Evolutionary conservation across 169 alveolate genomes (phyloP).

Genomic region (Ichthyophthirius multifiliis): DNA sequence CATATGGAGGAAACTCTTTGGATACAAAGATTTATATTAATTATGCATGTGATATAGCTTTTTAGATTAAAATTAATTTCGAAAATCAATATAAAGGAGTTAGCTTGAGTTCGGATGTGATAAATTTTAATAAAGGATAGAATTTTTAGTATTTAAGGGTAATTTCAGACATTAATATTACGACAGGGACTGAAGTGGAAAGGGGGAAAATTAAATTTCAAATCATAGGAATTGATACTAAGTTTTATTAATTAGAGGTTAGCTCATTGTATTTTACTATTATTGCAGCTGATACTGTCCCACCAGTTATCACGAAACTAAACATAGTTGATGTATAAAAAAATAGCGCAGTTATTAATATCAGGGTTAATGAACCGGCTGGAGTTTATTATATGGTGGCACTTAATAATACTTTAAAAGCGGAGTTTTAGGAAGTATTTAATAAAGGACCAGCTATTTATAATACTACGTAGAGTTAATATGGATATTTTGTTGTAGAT

Average conservation of each 20-base stretch:
- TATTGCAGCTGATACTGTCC: slow-evolving; percentile 12
- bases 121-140: neutral
- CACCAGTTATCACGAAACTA: neutral
- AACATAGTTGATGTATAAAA: neutral
- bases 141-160: neutral
- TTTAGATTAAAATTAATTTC: neutral
- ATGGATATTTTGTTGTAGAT: slow-evolving; percentile 9
- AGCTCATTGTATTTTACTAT: slow-evolving; percentile 6
- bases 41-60: slow-evolving; percentile 25
- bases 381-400: slow-evolving; percentile 16
- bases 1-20: slow-evolving; percentile 22
- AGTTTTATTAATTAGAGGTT: neutral
- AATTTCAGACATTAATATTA: neutral
- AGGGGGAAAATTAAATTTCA: slow-evolving; percentile 8
- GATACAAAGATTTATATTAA: neutral
- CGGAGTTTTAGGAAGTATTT: neutral
- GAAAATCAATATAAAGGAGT: neutral
- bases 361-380: slow-evolving; percentile 13
- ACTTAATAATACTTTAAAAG: slow-evolving; percentile 23
- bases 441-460: neutral
- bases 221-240: slow-evolving; percentile 9
- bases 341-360: slow-evolving; percentile 4
- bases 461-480: slow-evolving; percentile 19
- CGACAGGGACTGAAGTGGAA: neutral
- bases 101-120: neutral